These are phyloP conservation scores for Suillus bovinus DNA, from an alignment of 768 basidiomycete species.

Conservation along the genomic window DNA sequence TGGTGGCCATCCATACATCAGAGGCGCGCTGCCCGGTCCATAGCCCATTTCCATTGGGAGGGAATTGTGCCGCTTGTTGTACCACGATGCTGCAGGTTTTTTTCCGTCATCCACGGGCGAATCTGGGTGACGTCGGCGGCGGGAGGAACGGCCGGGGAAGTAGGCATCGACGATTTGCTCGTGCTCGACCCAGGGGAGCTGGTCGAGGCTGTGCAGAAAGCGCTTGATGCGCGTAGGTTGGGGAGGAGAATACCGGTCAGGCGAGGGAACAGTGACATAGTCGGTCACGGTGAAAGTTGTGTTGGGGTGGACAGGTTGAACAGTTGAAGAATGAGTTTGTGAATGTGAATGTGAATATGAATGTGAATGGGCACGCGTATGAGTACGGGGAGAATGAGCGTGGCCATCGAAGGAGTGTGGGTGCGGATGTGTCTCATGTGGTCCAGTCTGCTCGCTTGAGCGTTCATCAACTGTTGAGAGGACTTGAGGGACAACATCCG, in stretches of 20 bases:
- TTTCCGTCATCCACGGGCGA: constrained; percentile 14
- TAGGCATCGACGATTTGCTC: constrained; percentile 46
- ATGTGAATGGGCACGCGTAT: not conserved
- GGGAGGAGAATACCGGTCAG: constrained; percentile 15
- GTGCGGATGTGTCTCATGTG: not conserved
- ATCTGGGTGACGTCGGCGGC: constrained; percentile 16
- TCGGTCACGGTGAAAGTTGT: constrained; percentile 5
- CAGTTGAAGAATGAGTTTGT: not conserved
- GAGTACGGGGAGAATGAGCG: not conserved
- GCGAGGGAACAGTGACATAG: constrained; percentile 14
- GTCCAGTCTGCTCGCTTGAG: constrained; percentile 2
- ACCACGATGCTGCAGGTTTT: constrained; percentile 30
- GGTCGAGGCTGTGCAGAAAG: constrained; percentile 37
- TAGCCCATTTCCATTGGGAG: constrained; percentile 17
- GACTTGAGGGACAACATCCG: constrained; percentile 1
- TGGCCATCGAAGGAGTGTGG: not conserved
- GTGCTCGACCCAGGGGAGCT: constrained; percentile 45
- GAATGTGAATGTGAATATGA: not conserved
- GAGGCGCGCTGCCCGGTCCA: constrained; percentile 23
- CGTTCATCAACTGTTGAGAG: constrained; percentile 6
- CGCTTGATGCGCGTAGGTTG: constrained; percentile 36
- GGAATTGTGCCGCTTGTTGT: constrained; percentile 15
- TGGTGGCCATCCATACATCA: constrained; percentile 12
- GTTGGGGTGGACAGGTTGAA: not conserved
- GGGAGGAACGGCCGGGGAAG: constrained; percentile 35